These are phyloP conservation scores for Aurantiochytrium sp. DNA, from an alignment of 108 stramenopile genomes.

Conservation along the genomic window DNA sequence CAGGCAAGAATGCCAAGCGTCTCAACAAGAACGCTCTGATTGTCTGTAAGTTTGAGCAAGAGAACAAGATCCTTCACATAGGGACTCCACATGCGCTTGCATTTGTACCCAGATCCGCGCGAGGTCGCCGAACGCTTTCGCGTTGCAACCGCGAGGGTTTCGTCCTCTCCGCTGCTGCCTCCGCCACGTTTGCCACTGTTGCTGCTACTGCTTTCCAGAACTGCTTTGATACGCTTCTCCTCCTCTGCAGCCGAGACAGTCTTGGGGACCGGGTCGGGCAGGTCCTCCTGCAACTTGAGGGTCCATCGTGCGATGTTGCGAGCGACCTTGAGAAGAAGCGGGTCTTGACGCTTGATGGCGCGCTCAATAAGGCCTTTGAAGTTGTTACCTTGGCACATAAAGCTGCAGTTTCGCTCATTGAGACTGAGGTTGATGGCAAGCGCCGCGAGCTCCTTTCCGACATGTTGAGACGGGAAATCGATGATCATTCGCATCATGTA, in stretches of 20 bases:
- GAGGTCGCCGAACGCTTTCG: not conserved
- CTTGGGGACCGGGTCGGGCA: conserved; percentile 4
- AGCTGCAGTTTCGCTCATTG: not conserved
- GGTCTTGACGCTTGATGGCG: conserved; percentile 33
- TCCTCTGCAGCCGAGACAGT: not conserved
- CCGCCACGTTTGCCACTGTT: too few relatives aligned
- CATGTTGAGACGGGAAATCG: conserved; percentile 34
- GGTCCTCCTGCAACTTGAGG: conserved; percentile 30
- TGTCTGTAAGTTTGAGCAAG: conserved; percentile 30
- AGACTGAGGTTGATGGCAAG: conserved; percentile 50
- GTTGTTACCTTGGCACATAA: conserved; percentile 15
- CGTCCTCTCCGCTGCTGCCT: too few relatives aligned
- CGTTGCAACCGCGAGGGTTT: not conserved
- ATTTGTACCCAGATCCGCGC: conserved; percentile 27
- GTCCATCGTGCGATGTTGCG: conserved; percentile 54
- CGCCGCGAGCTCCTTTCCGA: conserved; percentile 51
- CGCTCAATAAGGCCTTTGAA: conserved; percentile 41
- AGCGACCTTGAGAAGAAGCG: conserved; percentile 38
- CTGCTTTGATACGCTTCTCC: not conserved
- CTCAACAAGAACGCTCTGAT: conserved; percentile 30
- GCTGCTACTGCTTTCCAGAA: not conserved
- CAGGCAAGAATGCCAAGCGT: conserved; percentile 41
- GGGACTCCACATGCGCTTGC: conserved; percentile 43
- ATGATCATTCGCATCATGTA: conserved; percentile 49
- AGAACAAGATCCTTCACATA: conserved; percentile 37